A percentile compares a stretch with the other conserved stretches of the same genome.
These are phyloP conservation scores for Cercospora zeae-maydis DNA, from an alignment of 2,329 filamentous ascomycete genomes.

Conservation along the genomic window DNA sequence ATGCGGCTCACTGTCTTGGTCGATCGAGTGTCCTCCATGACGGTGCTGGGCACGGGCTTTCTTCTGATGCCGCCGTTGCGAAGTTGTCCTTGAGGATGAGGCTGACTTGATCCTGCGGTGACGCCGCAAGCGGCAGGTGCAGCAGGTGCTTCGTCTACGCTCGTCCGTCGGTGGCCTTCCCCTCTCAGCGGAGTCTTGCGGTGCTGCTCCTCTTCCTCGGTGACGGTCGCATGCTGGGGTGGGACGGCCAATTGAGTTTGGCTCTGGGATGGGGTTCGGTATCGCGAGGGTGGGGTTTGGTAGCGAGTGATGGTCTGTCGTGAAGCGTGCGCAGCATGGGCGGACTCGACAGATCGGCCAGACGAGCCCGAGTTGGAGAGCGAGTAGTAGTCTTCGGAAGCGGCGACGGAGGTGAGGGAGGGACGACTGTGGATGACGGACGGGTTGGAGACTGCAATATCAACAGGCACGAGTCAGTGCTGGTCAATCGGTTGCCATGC, in stretches of 20 bases:
- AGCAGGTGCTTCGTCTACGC: conserved; percentile 15
- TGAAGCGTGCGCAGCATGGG: conserved; percentile 24
- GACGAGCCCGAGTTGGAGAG: conserved; percentile 42
- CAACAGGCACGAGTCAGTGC: conserved; percentile 2
- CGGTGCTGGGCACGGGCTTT: conserved; percentile 37
- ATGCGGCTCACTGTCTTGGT: conserved; percentile 13
- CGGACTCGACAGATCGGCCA: conserved; percentile 36
- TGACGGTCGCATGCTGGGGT: conserved; percentile 21
- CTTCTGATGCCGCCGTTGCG: conserved; percentile 31
- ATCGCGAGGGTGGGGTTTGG: conserved; percentile 36
- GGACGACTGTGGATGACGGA: conserved; percentile 32
- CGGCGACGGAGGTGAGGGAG: conserved; percentile 49
- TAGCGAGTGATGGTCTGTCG: conserved; percentile 32
- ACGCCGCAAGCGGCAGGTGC: conserved; percentile 1
- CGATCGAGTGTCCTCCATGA: conserved; percentile 27
- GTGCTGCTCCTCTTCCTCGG: conserved; percentile 24
- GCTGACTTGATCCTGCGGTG: conserved; percentile 3
- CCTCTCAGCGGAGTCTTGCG: conserved; percentile 37
- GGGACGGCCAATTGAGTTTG: conserved; percentile 15
- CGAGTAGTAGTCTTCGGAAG: conserved; percentile 51
- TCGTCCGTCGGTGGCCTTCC: conserved; percentile 31
- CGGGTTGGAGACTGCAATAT: conserved; percentile 30
- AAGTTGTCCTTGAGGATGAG: conserved; percentile 7
- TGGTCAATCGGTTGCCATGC: not conserved
- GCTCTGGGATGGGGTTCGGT: conserved; percentile 36